Evolutionary conservation across 306 rosid species (phyloP), one percentile per base, ranked within the genome.

Genomic region (Notholithocarpus densiflorus): DNA sequence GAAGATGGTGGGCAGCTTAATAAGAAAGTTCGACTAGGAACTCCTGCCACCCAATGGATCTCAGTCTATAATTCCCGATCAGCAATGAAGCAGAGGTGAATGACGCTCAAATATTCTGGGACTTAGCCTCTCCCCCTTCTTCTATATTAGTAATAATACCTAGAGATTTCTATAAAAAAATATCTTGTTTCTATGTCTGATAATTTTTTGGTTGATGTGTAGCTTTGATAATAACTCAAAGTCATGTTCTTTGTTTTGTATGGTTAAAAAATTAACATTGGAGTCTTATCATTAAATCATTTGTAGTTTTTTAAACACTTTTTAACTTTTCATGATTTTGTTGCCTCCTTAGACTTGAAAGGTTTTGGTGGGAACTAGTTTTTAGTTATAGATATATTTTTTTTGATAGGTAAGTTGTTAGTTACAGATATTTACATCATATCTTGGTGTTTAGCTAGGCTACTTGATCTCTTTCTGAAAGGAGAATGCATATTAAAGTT

Each of bases 1-100:
- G 97, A 94, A 78, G 98, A 92, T 76, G 98, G 90, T 74, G 97
- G 90, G 82, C 96, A 89, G 56, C 98, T 95, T 56, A 94, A 94
- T 89, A 94, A 94, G 90, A 94, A 89, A 88, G 89, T 92, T 59
- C 89, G 98, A 80, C 29, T 92, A 75, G 98, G 98, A 66, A 86
- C 88, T 86, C 98, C 97, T 34, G 98, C 97, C 56, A 92, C 94
- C 51, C 98, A 92, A 80, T 94, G 98, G 98, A 92, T 94, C 84
- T 92, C 98, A 3, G 97, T 92, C 77, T 94, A 94, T 84, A 94
- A 94, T 83, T 95, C 98, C 66, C 92, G 92, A 15, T 90, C 94
- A 66, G 92, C 97, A 68, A 94, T 94, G 98, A 94, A 94, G 88
- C 98, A 94, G 77, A 94, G 98, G 98, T 94, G 68, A 75, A 81